A percentile compares a stretch with the other conserved stretches of the same genome.
phyloP scores from a whole-genome alignment of 1,284 basidiomycete genomes.

The Pholiota adiposa region DNA sequence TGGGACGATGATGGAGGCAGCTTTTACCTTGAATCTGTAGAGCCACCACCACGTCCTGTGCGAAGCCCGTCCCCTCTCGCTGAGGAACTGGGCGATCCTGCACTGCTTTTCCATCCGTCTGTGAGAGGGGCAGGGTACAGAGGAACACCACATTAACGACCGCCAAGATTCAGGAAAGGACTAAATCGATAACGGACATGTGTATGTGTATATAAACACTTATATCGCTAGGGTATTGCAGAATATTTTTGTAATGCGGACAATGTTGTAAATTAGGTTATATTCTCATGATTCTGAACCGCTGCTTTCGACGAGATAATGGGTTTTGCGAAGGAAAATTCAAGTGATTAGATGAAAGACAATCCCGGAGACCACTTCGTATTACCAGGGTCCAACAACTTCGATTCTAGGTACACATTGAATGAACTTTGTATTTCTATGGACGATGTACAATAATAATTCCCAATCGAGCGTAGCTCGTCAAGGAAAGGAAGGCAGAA shows the following conservation, averaged over 20 bases:
- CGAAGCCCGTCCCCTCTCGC: slow-evolving; percentile 37
- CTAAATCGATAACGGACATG: too few species aligned
- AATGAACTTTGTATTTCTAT: neutral
- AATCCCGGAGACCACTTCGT: too few species aligned
- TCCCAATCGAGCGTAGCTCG: neutral
- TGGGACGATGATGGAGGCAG: slow-evolving; percentile 1
- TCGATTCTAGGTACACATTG: neutral
- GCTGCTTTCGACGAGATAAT: too few species aligned
- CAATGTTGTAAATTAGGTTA: slow-evolving; percentile 1
- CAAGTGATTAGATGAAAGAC: too few species aligned
- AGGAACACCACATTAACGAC: slow-evolving; percentile 2
- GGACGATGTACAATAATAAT: neutral
- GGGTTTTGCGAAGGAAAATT: too few species aligned
- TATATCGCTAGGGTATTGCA: neutral
- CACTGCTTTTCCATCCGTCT: slow-evolving; percentile 43
- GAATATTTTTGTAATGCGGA: neutral
- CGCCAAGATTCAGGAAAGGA: too few species aligned
- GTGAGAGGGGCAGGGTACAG: slow-evolving; percentile 39
- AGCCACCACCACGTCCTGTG: neutral
- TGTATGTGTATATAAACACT: neutral
- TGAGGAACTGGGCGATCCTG: slow-evolving; percentile 35
- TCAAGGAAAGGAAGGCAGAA: neutral
- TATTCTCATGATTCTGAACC: too few species aligned
- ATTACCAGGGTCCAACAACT: too few species aligned
- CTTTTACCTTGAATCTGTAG: neutral